These are phyloP conservation scores for Euphorbia tirucalli DNA, from an alignment of 345 rosid species.

Conservation along the genomic window DNA sequence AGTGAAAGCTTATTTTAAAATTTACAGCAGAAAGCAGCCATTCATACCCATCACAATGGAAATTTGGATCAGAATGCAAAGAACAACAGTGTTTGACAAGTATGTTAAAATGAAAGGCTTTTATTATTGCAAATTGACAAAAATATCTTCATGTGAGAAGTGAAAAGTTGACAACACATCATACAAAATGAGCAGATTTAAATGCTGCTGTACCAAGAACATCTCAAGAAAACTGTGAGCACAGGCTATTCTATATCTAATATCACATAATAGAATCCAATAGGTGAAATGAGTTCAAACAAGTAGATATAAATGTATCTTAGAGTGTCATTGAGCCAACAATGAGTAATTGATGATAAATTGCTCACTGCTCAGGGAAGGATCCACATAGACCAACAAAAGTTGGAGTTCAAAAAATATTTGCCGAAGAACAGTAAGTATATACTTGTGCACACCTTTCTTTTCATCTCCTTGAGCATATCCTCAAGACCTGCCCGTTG, in stretches of 20 bases:
- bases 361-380: background rate
- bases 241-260: background rate
- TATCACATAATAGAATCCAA: background rate
- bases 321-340: background rate
- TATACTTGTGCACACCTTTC: conserved; percentile 57
- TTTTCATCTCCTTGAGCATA: conserved; percentile 98
- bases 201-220: background rate
- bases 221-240: background rate
- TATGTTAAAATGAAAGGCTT: background rate
- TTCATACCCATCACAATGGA: background rate
- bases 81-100: background rate
- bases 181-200: background rate
- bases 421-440: conserved; percentile 5
- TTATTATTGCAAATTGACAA: background rate
- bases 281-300: background rate
- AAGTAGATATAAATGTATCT: background rate
- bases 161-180: background rate
- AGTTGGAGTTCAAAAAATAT: background rate
- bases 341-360: background rate
- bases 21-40: background rate
- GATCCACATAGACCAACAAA: background rate
- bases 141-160: background rate
- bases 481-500: conserved; percentile 99
- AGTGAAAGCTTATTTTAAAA: background rate
- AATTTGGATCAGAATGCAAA: background rate